Evolutionary conservation across 306 rosid genomes (phyloP).

Genomic region (Casuarina glauca): DNA sequence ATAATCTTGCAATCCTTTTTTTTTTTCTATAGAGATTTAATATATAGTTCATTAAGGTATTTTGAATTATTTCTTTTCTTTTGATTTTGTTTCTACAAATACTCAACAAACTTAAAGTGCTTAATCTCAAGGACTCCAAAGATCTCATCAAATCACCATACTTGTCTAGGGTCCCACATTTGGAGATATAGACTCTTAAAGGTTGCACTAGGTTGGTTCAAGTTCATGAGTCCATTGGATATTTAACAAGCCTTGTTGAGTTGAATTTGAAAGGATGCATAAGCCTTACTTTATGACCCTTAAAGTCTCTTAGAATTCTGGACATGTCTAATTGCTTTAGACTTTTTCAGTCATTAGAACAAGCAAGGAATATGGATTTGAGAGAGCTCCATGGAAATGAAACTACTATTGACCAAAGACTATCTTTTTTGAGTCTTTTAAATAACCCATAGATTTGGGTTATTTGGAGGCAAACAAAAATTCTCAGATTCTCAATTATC

Average conservation of each 20-base stretch:
- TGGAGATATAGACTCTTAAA: background rate
- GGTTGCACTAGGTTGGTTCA: background rate
- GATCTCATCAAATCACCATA: background rate
- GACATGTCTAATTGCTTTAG: too few relatives aligned
- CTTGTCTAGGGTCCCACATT: background rate
- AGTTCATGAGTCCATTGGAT: background rate
- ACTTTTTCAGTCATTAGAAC: too few relatives aligned
- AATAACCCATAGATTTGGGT: background rate
- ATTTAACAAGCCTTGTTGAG: too few relatives aligned
- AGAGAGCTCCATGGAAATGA: background rate
- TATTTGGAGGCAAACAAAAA: background rate
- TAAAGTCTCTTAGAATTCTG: too few relatives aligned
- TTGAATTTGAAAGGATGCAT: too few relatives aligned
- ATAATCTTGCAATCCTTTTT: too few relatives aligned
- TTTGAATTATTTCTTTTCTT: too few relatives aligned
- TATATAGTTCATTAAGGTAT: too few relatives aligned
- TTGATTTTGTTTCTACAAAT: background rate
- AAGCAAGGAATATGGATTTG: too few relatives aligned
- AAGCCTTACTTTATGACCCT: too few relatives aligned
- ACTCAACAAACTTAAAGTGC: background rate
- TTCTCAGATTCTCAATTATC: background rate
- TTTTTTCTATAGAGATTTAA: too few relatives aligned
- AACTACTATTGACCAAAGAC: background rate
- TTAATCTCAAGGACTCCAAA: background rate
- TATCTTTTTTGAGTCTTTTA: background rate